Base-by-base conservation (phyloP, 129 eudicot genomes). In the Chrysanthemum seticuspe region DNA sequence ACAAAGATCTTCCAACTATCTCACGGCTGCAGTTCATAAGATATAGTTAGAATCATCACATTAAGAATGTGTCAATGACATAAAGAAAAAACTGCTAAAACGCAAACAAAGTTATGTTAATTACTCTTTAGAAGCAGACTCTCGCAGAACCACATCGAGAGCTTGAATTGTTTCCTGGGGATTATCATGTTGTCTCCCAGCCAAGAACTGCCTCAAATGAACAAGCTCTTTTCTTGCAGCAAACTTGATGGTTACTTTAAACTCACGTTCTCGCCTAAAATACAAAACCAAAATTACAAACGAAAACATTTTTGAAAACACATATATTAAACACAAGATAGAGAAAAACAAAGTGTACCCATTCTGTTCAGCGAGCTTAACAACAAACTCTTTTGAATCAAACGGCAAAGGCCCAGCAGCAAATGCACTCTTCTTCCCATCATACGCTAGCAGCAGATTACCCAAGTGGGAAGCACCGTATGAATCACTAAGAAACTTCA, bases 131-230 rank as follows among this genome's bases (percentile, higher is more conserved):
- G 89, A 86, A 0, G 87, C 91, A 0, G 81, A 70, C 40, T 86
- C 83, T 52, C 93, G 69, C 3, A 92, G 73, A 19, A 87, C 93
- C n/a, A 92, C 91, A 76, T 92, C 97, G 27, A 88, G 85, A 2
- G 73, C 89, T 64, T 92, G 97, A 3, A 92, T 67, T 7, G 94
- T 87, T 62, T 92, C 94, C 11, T 87, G 94, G 10, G 97, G 89
- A 16, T 58, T 48, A 54, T 92, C 94, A 5, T 2, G 84, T 23
- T 83, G 90, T 19, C 84, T 73, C 13, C 96, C 62, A 14, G 47
- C 31, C 15, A 92, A 15, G 68, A 79, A 87, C 53, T 83, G 79
- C 1, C 29, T 70, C 11, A 92, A 82, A 72, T 89, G 87, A 57
- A 83, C 65, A 2, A 86, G 62, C 18, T 88, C 85, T 14, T 82